These are phyloP conservation scores for Emydomyces testavorans DNA, from an alignment of 2,329 filamentous ascomycete genomes.

Conservation along the genomic window DNA sequence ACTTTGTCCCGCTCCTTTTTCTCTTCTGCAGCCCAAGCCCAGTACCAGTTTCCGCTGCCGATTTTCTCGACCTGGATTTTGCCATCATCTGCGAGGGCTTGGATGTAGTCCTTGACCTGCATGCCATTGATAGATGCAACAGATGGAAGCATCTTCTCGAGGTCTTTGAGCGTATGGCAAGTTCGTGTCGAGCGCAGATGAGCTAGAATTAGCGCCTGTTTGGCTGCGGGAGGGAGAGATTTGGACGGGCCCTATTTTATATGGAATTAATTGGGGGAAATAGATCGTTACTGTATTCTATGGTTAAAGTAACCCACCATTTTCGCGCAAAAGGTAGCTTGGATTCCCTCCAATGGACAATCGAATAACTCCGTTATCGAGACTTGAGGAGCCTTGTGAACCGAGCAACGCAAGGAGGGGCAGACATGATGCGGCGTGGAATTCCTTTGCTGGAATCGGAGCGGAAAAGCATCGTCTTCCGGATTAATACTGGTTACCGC, in stretches of 20 bases:
- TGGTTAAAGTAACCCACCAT: too few species aligned
- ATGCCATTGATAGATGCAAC: constrained; percentile 54
- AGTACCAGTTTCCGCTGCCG: constrained; percentile 61
- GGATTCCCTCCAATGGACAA: too few species aligned
- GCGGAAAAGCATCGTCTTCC: neutral
- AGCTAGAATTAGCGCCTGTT: constrained; percentile 46
- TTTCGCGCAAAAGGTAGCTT: neutral
- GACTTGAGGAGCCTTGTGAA: too few species aligned
- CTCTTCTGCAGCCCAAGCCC: constrained; percentile 52
- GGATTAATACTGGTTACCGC: neutral
- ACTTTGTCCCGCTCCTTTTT: constrained; percentile 26
- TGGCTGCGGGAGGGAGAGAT: constrained; percentile 47
- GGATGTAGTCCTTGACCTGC: constrained; percentile 57
- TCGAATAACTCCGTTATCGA: too few species aligned
- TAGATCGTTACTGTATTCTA: too few species aligned
- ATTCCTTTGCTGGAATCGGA: constrained; percentile 7
- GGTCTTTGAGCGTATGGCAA: constrained; percentile 55
- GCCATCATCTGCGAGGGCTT: constrained; percentile 49
- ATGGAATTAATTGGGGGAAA: constrained; percentile 6
- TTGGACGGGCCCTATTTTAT: constrained; percentile 27
- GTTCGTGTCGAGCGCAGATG: constrained; percentile 50
- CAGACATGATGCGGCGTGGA: constrained; percentile 1
- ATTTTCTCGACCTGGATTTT: constrained; percentile 57
- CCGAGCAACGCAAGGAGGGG: neutral
- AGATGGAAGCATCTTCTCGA: constrained; percentile 52